Conservation (phyloP, 345 rosid genomes). For the Noccaea bulbosa region DNA sequence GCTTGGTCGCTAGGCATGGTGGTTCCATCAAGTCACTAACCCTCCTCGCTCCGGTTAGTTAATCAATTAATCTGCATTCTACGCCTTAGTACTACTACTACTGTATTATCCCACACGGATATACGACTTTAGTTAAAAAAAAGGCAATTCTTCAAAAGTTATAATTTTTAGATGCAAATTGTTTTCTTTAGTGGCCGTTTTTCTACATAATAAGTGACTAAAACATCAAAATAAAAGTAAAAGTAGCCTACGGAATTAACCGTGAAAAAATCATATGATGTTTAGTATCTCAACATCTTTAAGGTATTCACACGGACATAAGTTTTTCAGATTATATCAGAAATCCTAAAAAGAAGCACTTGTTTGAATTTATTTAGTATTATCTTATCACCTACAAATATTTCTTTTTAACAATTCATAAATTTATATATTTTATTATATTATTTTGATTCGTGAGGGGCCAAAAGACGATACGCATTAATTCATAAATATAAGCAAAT, state of each 20-base stretch:
- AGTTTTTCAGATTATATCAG: constrained; percentile 1
- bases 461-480: constrained; percentile 3
- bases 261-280: neutral
- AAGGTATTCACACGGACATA: neutral
- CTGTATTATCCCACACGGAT: no score
- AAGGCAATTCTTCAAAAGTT: neutral
- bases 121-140: no score
- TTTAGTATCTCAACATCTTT: neutral
- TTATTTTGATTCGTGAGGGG: neutral
- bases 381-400: neutral
- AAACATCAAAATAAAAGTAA: neutral
- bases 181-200: neutral
- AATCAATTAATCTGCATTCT: neutral
- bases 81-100: neutral
- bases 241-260: neutral
- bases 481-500: neutral
- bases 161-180: neutral
- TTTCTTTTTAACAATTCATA: neutral
- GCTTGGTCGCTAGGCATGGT: constrained; percentile 70
- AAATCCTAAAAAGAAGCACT: neutral
- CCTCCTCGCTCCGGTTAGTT: constrained; percentile 83
- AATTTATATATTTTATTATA: neutral
- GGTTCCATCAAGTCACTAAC: constrained; percentile 77
- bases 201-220: neutral
- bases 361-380: neutral